Conservation (phyloP, 805 yeast genomes). For the Lachancea meyersii region DNA sequence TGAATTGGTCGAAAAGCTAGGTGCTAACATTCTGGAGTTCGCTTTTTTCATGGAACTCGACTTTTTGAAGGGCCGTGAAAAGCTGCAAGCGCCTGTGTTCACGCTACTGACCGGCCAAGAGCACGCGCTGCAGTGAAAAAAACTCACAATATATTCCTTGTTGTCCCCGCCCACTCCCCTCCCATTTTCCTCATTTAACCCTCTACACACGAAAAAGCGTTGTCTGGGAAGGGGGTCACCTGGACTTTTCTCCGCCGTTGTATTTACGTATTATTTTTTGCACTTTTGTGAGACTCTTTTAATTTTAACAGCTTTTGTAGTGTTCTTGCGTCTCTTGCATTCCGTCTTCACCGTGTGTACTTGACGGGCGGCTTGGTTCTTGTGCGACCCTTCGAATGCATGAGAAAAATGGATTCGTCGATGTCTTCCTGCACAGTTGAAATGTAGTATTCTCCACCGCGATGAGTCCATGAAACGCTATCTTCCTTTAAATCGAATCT, state of each 20-base stretch:
- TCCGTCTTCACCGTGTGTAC: conserved; percentile 20
- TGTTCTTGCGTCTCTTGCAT: not conserved
- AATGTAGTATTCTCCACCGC: conserved; percentile 70
- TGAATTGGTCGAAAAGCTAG: conserved; percentile 59
- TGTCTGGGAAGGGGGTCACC: not conserved
- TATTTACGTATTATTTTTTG: conserved; percentile 1
- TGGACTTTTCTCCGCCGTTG: conserved; percentile 2
- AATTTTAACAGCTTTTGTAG: conserved; percentile 1
- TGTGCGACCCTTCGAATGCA: conserved; percentile 21
- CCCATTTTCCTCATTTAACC: not conserved
- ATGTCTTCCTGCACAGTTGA: conserved; percentile 52
- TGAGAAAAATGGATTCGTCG: conserved; percentile 28
- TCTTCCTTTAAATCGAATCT: conserved; percentile 57
- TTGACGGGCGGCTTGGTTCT: conserved; percentile 16
- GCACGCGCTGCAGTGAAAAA: conserved; percentile 38
- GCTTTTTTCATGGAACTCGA: conserved; percentile 90
- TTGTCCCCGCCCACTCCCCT: not conserved
- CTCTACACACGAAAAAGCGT: not conserved
- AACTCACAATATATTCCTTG: not conserved
- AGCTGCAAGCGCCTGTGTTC: conserved; percentile 78
- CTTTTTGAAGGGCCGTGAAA: conserved; percentile 89
- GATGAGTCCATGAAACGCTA: conserved; percentile 83
- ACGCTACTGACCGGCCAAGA: conserved; percentile 82
- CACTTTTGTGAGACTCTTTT: not conserved
- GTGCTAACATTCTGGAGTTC: conserved; percentile 72